A percentile compares a stretch with the other conserved stretches of the same genome.
These are phyloP conservation scores for Entomortierella lignicola DNA, from an alignment of 192 early-diverging fungal species.

Conservation along the genomic window DNA sequence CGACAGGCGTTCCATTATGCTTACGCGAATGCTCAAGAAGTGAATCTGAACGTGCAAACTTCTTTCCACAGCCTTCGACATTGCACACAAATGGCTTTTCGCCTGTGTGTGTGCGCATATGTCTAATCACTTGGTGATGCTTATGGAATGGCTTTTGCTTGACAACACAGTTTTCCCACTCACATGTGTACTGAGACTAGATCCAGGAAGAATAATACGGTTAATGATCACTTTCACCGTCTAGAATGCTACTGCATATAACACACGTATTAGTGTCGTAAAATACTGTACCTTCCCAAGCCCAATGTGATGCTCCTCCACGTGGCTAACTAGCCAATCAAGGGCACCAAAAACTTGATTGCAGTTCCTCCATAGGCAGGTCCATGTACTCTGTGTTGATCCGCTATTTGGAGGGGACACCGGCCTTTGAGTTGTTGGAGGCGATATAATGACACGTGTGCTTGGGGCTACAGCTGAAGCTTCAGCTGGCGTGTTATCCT, in stretches of 20 bases:
- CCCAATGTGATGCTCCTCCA: constrained; percentile 65
- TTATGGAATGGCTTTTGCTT: constrained; percentile 75
- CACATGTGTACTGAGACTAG: constrained; percentile 61
- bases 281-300: constrained; percentile 61
- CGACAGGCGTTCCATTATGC: constrained; percentile 55
- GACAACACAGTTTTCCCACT: constrained; percentile 64
- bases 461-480: constrained; percentile 18
- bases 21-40: constrained; percentile 73
- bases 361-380: constrained; percentile 66
- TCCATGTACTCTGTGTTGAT: constrained; percentile 41
- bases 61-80: constrained; percentile 74
- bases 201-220: not conserved
- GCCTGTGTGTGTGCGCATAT: constrained; percentile 81
- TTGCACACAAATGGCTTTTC: constrained; percentile 79
- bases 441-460: constrained; percentile 13
- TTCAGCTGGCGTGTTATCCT: constrained; percentile 10
- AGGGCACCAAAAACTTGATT: constrained; percentile 54
- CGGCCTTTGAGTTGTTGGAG: constrained; percentile 4
- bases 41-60: constrained; percentile 80
- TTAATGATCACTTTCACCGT: not conserved
- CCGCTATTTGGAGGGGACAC: constrained; percentile 9
- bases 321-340: constrained; percentile 63
- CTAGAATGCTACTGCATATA: not conserved
- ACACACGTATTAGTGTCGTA: constrained; percentile 2
- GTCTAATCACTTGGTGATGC: constrained; percentile 78